Conservation (phyloP, 768 basidiomycete genomes). For the Auricularia cornea region DNA sequence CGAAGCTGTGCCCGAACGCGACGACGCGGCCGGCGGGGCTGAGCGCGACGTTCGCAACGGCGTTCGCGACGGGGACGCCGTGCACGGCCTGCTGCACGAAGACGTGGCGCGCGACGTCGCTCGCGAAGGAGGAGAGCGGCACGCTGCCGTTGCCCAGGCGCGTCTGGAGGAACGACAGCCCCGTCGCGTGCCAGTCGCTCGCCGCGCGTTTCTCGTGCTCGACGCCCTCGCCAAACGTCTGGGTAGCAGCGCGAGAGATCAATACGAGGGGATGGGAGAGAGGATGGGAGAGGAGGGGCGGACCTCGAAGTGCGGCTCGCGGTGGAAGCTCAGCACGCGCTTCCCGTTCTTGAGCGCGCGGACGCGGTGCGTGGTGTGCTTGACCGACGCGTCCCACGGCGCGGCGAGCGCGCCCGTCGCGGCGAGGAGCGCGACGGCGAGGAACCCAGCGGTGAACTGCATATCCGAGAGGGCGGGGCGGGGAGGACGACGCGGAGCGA, state of each 20-base stretch:
- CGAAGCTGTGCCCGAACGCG: conserved; percentile 39
- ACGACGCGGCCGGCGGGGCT: conserved; percentile 31
- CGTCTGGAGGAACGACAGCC: background rate
- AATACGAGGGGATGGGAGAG: background rate
- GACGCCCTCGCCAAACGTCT: background rate
- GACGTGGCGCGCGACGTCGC: background rate
- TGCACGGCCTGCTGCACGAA: conserved; percentile 7
- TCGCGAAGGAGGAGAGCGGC: background rate
- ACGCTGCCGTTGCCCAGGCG: background rate
- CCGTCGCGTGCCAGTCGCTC: background rate
- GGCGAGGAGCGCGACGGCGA: background rate
- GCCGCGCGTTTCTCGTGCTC: background rate
- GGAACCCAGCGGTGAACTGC: background rate
- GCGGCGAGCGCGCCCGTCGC: background rate
- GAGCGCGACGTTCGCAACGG: conserved; percentile 39
- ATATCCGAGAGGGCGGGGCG: background rate
- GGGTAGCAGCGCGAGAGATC: background rate
- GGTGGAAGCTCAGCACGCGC: background rate
- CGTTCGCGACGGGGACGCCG: conserved; percentile 29
- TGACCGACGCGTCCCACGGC: background rate
- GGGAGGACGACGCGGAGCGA: too few relatives aligned
- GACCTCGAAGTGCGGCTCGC: background rate
- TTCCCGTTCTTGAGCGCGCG: background rate
- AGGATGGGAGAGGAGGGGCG: background rate
- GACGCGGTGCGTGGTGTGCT: background rate